A percentile compares a stretch with the other conserved stretches of the same genome.
Conservation (phyloP, 2,329 filamentous ascomycete genomes). For the Aspergillus intermedius region DNA sequence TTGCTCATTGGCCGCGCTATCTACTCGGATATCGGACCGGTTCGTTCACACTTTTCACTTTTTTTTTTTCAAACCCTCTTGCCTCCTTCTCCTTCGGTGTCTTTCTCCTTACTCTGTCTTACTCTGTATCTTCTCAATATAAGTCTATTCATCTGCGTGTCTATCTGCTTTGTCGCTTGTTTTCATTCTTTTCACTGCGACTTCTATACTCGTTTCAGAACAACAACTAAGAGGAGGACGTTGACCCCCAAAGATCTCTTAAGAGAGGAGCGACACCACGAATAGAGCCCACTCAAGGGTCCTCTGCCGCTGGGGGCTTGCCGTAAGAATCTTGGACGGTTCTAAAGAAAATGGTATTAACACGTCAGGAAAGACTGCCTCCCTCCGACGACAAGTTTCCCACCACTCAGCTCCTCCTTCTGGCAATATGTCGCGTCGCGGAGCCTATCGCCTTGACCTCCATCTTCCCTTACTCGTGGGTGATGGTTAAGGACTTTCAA, state of each 20-base stretch:
- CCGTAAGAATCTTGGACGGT: slow-evolving; percentile 49
- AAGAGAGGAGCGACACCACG: too few species aligned
- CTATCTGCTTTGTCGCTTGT: too few species aligned
- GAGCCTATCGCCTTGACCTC: slow-evolving; percentile 90
- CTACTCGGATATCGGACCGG: too few species aligned
- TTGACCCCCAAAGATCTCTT: neutral
- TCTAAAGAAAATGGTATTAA: slow-evolving; percentile 54
- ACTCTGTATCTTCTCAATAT: too few species aligned
- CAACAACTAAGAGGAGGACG: neutral
- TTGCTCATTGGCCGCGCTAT: too few species aligned
- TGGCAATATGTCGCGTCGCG: slow-evolving; percentile 90
- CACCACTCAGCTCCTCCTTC: slow-evolving; percentile 70
- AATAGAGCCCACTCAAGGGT: neutral
- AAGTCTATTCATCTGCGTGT: too few species aligned
- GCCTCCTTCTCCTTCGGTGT: too few species aligned
- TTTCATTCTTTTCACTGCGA: too few species aligned
- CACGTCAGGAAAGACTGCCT: slow-evolving; percentile 47
- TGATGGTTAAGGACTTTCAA: slow-evolving; percentile 69
- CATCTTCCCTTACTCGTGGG: slow-evolving; percentile 88
- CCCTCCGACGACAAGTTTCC: slow-evolving; percentile 68
- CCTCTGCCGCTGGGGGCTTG: slow-evolving; percentile 17
- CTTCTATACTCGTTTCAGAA: too few species aligned
- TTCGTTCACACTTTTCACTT: too few species aligned
- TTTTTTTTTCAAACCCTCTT: too few species aligned
- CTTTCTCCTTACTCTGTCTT: too few species aligned